phyloP scores from a whole-genome alignment of 2,329 filamentous ascomycete genomes.

The Colletotrichum horii region DNA sequence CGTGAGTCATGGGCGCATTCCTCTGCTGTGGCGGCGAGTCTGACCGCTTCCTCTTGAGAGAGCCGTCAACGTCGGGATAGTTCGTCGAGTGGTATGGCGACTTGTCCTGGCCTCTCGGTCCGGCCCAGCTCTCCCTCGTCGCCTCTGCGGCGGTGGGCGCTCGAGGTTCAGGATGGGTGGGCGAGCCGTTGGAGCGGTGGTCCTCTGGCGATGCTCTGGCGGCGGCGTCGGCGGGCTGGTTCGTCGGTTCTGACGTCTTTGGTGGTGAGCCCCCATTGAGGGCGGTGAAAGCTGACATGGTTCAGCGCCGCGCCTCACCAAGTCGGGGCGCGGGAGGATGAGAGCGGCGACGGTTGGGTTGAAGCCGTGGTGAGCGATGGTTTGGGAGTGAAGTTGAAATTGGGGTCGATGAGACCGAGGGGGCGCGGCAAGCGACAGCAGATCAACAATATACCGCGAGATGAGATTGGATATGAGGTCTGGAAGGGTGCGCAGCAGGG shows the following conservation, averaged over 20 bases:
- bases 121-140: slow-evolving; percentile 46
- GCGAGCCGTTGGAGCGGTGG: slow-evolving; percentile 26
- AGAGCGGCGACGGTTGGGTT: background rate
- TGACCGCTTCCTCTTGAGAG: slow-evolving; percentile 74
- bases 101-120: slow-evolving; percentile 43
- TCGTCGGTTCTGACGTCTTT: slow-evolving; percentile 42
- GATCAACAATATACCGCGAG: background rate
- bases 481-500: background rate
- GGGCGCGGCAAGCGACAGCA: background rate
- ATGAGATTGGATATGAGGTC: slow-evolving; percentile 13
- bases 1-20: slow-evolving; percentile 34
- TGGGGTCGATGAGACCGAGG: background rate
- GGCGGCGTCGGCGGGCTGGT: slow-evolving; percentile 35
- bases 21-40: slow-evolving; percentile 57
- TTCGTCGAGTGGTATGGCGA: slow-evolving; percentile 42
- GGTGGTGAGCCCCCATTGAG: slow-evolving; percentile 58
- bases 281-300: slow-evolving; percentile 58
- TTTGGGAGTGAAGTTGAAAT: background rate
- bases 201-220: slow-evolving; percentile 35
- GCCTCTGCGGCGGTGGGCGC: slow-evolving; percentile 29
- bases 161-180: slow-evolving; percentile 24
- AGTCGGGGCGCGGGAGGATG: slow-evolving; percentile 18
- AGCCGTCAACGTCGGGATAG: slow-evolving; percentile 51
- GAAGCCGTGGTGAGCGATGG: background rate
- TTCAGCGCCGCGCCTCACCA: slow-evolving; percentile 20